Conservation (phyloP, 805 yeast species). For the Schizosaccharomyces lindneri region DNA sequence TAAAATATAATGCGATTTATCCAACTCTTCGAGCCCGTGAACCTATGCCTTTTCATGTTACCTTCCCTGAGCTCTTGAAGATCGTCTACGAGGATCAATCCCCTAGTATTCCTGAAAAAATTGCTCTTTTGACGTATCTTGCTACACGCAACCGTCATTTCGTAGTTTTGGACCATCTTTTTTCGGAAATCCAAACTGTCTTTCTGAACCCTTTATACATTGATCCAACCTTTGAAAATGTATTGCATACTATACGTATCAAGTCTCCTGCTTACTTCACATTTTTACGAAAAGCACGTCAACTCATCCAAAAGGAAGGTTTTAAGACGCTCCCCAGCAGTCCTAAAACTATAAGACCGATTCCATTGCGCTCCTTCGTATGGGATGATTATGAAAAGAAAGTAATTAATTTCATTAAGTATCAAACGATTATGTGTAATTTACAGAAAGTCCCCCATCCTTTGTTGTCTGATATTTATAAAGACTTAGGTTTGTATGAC, state of each 20-base stretch:
- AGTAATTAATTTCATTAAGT: neutral
- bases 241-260: neutral
- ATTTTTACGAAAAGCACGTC: neutral
- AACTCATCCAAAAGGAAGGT: neutral
- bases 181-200: neutral
- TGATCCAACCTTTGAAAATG: neutral
- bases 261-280: neutral
- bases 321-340: neutral
- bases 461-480: neutral
- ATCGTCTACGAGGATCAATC: neutral
- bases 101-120: neutral
- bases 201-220: neutral
- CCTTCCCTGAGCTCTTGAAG: neutral
- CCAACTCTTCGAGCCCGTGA: too few relatives aligned
- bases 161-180: neutral
- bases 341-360: neutral
- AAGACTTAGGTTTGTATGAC: neutral
- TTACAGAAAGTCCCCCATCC: neutral
- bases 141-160: neutral
- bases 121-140: neutral
- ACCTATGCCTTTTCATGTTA: neutral
- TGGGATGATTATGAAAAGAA: neutral
- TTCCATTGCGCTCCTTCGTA: neutral
- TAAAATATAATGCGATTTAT: too few relatives aligned
- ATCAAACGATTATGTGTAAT: neutral